These are phyloP conservation scores for Trichophaea hybrida DNA, from an alignment of 2,329 filamentous ascomycete species.

Conservation along the genomic window DNA sequence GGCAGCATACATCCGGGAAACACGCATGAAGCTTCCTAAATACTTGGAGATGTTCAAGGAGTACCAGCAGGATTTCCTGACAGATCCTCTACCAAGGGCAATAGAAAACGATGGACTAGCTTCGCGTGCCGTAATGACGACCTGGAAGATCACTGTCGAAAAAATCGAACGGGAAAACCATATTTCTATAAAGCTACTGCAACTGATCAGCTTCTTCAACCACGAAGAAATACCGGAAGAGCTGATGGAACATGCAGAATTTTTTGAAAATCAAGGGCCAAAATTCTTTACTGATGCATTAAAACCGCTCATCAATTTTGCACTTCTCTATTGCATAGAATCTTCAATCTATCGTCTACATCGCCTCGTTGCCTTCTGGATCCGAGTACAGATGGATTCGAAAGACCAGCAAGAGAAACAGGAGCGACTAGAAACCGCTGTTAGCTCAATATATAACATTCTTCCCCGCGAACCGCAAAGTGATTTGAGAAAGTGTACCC, in stretches of 20 bases:
- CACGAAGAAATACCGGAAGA: conserved; percentile 6
- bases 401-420: not conserved
- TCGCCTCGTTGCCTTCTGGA: conserved; percentile 3
- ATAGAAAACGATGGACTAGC: conserved; percentile 1
- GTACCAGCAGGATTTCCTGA: not conserved
- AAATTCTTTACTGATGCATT: not conserved
- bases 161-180: not conserved
- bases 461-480: not conserved
- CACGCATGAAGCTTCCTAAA: not conserved
- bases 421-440: not conserved
- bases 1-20: conserved; percentile 7
- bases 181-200: not conserved
- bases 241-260: conserved; percentile 1
- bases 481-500: conserved; percentile 1
- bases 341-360: conserved; percentile 1
- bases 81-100: not conserved
- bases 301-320: conserved; percentile 1
- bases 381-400: conserved; percentile 1
- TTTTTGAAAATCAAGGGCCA: not conserved
- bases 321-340: conserved; percentile 1
- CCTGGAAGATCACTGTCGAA: conserved; percentile 11
- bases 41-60: conserved; percentile 11
- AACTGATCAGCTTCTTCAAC: conserved; percentile 7
- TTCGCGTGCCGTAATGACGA: conserved; percentile 8
- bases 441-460: not conserved